These are phyloP conservation scores for Sequoiadendron giganteum DNA, from an alignment of 75 land plant species.

Conservation along the genomic window DNA sequence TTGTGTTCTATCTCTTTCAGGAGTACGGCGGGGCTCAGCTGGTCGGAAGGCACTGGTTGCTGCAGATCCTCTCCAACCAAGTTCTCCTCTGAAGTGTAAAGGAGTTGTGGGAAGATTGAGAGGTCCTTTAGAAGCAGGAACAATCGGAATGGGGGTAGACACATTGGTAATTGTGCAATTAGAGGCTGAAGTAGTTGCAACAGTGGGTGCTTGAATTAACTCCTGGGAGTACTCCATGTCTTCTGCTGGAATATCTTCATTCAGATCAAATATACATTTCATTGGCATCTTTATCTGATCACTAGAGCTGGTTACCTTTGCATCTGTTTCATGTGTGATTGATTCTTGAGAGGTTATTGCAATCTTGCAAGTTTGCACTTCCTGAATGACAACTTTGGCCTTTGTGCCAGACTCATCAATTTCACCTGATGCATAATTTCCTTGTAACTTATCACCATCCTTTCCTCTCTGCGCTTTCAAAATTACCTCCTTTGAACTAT, in stretches of 20 bases:
- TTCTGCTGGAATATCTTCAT: slow-evolving; percentile 64
- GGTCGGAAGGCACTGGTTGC: slow-evolving; percentile 97
- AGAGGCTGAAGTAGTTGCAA: slow-evolving; percentile 19
- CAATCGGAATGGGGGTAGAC: slow-evolving; percentile 56
- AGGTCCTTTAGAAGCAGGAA: slow-evolving; percentile 71
- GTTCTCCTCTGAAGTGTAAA: slow-evolving; percentile 58
- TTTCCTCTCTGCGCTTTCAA: background rate
- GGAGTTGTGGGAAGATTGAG: slow-evolving; percentile 51
- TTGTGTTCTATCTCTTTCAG: slow-evolving; percentile 44
- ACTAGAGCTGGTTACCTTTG: background rate
- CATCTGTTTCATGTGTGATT: slow-evolving; percentile 1
- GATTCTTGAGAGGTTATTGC: slow-evolving; percentile 35
- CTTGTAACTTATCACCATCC: slow-evolving; percentile 6
- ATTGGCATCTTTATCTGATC: slow-evolving; percentile 17
- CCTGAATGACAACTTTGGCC: slow-evolving; percentile 15
- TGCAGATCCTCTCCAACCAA: slow-evolving; percentile 95
- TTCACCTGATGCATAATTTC: slow-evolving; percentile 15
- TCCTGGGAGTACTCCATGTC: slow-evolving; percentile 33
- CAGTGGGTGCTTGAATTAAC: slow-evolving; percentile 6
- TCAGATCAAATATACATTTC: slow-evolving; percentile 67
- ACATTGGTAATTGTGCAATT: slow-evolving; percentile 17
- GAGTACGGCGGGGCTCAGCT: slow-evolving; percentile 68
- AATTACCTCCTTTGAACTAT: background rate
- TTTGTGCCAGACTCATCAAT: slow-evolving; percentile 5
- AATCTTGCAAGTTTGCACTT: slow-evolving; percentile 31